Evolutionary conservation across 208 protist species (phyloP), one percentile per base, ranked within the genome.

Genomic region (Phytomonas serpens): DNA sequence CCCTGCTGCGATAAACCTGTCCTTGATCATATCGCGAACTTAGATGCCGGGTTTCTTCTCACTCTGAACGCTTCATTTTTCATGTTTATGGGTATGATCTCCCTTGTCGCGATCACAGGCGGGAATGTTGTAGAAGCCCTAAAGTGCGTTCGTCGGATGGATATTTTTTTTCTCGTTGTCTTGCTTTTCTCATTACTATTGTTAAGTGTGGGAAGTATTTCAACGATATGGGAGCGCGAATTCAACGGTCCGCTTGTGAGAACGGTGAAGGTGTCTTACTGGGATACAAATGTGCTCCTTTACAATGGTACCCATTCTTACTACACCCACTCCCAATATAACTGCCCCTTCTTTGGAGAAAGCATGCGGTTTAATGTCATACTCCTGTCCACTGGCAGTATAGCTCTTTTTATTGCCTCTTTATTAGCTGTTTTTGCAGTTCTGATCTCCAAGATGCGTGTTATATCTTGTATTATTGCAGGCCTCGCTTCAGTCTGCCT

Each of bases 311-410:
- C 75, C 13, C 75, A 47, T 57, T 27, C 88, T 67, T 77, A 81
- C 74, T 85, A 81, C 64, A 77, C 75, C 69, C 79, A 75, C 33
- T 65, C 57, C 32, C 61, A 71, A 67, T 86, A 92, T 74, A 78
- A 80, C 71, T 89, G 84, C 81, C 73, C 52, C 27, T 78, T 78
- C 52, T 85, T 73, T 42, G 80, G 69, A 70, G 81, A 81, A 78
- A 80, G 83, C 74, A 88, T 88, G 65, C 86, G 86, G 86, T 78
- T 79, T 13, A 86, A 79, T 61, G 75, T 88, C 34, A 81, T 76
- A 23, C 83, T 88, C 66, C 77, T 92, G 42, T 85, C 88, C 61
- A 77, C 89, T 38, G 70, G 42, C 51, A 78, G 61, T 68, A 57
- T 86, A 27, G n/a, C 68, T 11, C 7, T 87, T 19, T 80, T 85